Evolutionary conservation across 2,329 filamentous ascomycete species (phyloP).

Genomic region (Cryphonectria radicalis): DNA sequence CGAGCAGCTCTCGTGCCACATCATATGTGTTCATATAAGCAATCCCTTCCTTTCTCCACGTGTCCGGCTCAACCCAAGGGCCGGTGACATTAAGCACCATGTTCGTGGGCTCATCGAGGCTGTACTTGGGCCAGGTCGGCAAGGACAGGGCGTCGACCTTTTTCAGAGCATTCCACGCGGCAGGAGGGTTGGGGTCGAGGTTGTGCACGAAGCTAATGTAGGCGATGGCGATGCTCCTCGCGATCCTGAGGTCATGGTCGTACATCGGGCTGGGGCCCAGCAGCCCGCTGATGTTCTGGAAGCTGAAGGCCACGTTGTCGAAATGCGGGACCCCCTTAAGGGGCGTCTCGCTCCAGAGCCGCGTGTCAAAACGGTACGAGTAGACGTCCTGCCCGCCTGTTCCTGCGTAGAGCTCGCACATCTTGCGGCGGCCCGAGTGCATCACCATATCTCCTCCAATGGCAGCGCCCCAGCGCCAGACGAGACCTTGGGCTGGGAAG

Average conservation of each 20-base stretch:
- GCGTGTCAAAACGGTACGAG: conserved; percentile 55
- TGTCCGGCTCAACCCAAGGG: conserved; percentile 51
- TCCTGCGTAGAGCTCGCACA: conserved; percentile 46
- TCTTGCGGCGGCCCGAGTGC: conserved; percentile 50
- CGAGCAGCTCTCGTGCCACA: conserved; percentile 44
- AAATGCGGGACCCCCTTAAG: conserved; percentile 52
- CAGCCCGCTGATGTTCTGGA: conserved; percentile 54
- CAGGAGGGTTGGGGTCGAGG: conserved; percentile 46
- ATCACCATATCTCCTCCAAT: conserved; percentile 55
- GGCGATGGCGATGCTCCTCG: conserved; percentile 44
- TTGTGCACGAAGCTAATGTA: conserved; percentile 50
- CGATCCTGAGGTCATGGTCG: conserved; percentile 42
- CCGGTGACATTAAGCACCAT: conserved; percentile 50
- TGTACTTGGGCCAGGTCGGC: conserved; percentile 48
- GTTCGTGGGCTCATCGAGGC: conserved; percentile 44
- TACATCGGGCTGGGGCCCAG: conserved; percentile 50
- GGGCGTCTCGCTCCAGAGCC: conserved; percentile 45
- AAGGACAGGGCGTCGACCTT: conserved; percentile 35
- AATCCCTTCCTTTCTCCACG: conserved; percentile 52
- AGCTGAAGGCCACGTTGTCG: conserved; percentile 54
- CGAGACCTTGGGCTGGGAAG: conserved; percentile 40
- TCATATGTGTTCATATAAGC: conserved; percentile 46
- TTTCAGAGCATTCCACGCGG: conserved; percentile 27
- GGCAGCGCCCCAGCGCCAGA: conserved; percentile 50
- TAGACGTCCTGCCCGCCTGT: conserved; percentile 43